Conservation (phyloP, 805 yeast genomes). For the Candida parachauliodes region DNA sequence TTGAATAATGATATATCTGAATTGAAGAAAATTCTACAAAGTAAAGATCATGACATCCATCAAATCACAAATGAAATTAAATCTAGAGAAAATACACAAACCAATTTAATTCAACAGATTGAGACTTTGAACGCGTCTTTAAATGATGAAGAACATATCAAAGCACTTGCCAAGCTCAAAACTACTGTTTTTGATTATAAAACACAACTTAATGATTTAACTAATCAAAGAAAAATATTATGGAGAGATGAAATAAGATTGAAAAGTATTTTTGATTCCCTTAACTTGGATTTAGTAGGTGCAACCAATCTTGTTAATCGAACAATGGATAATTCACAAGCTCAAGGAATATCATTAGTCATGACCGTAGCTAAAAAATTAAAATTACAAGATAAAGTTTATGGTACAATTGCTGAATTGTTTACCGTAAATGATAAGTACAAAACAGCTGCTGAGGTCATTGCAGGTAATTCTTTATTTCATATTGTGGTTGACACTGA, state of each 20-base stretch:
- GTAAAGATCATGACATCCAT: conserved; percentile 20
- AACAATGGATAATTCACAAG: conserved; percentile 71
- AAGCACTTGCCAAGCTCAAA: conserved; percentile 10
- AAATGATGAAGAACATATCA: conserved; percentile 9
- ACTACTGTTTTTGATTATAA: conserved; percentile 41
- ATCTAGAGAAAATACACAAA: conserved; percentile 22
- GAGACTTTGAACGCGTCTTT: conserved; percentile 13
- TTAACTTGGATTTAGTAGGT: conserved; percentile 49
- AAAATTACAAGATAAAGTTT: conserved; percentile 57
- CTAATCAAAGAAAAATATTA: conserved; percentile 64
- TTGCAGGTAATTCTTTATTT: conserved; percentile 83
- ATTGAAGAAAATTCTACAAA: conserved; percentile 25
- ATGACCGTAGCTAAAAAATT: conserved; percentile 57
- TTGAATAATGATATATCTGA: conserved; percentile 47
- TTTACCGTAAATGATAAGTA: conserved; percentile 79
- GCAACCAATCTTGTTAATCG: conserved; percentile 62
- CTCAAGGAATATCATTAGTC: conserved; percentile 68
- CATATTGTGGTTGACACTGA: conserved; percentile 89
- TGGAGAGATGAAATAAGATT: conserved; percentile 79
- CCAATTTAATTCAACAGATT: conserved; percentile 14
- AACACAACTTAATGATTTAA: conserved; percentile 38
- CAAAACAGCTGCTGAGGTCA: conserved; percentile 80
- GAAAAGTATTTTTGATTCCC: conserved; percentile 52
- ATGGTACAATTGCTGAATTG: conserved; percentile 83
- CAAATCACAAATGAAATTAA: conserved; percentile 20